Percentiles rank a stretch among this genome's conserved stretches.
These are phyloP conservation scores for Hypoxylon intermedium DNA, from an alignment of 495 filamentous ascomycete genomes.

Conservation along the genomic window DNA sequence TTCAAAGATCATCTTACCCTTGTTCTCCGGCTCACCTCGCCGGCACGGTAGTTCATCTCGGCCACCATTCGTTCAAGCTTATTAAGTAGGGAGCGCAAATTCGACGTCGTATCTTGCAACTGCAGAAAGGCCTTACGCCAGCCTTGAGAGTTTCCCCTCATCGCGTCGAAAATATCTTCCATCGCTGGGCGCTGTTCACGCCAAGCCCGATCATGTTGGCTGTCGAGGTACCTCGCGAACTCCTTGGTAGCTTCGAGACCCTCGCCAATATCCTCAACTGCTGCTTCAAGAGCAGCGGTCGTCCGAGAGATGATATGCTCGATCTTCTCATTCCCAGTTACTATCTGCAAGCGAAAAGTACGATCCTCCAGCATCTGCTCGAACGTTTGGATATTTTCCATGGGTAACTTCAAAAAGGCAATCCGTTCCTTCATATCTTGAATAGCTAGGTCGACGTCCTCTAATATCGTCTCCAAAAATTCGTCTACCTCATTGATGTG, in stretches of 20 bases:
- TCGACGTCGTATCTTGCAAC: slow-evolving; percentile 68
- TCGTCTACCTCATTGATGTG: slow-evolving; percentile 95
- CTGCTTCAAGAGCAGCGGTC: slow-evolving; percentile 72
- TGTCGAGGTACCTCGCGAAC: slow-evolving; percentile 75
- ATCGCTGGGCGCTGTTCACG: slow-evolving; percentile 57
- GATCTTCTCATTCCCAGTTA: slow-evolving; percentile 88
- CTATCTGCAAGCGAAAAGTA: slow-evolving; percentile 77
- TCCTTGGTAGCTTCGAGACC: slow-evolving; percentile 78
- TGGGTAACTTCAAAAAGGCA: slow-evolving; percentile 78
- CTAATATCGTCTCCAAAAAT: slow-evolving; percentile 82
- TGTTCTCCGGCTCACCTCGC: slow-evolving; percentile 72
- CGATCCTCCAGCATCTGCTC: slow-evolving; percentile 88
- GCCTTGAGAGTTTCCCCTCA: slow-evolving; percentile 86
- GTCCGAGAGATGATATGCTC: slow-evolving; percentile 86
- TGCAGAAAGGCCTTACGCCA: slow-evolving; percentile 78
- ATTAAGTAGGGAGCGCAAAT: slow-evolving; percentile 66
- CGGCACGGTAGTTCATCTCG: slow-evolving; percentile 80
- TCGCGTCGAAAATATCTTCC: slow-evolving; percentile 73
- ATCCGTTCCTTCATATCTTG: slow-evolving; percentile 76
- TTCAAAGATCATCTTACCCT: slow-evolving; percentile 48
- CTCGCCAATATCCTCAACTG: slow-evolving; percentile 77
- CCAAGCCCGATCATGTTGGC: slow-evolving; percentile 66
- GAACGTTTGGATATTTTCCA: slow-evolving; percentile 83
- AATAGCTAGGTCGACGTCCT: slow-evolving; percentile 84
- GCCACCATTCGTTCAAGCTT: slow-evolving; percentile 70